phyloP scores from a whole-genome alignment of 78 protist species.

The Cavenderia fasciculata region DNA sequence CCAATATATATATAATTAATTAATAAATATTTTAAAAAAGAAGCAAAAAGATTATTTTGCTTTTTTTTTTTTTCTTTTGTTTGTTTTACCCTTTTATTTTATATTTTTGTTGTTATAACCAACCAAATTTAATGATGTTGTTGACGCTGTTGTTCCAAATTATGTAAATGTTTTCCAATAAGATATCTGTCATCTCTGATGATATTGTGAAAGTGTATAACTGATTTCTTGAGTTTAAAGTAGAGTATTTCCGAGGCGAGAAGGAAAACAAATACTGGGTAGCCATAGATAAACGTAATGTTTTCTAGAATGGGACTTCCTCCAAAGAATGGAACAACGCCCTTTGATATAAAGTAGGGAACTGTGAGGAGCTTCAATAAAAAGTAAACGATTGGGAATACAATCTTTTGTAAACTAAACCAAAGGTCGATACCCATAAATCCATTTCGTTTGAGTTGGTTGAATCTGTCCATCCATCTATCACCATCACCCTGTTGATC shows the following conservation, averaged over 20 bases:
- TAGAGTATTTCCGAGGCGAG: constrained; percentile 14
- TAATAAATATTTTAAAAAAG: no score
- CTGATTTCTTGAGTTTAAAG: background rate
- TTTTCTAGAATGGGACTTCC: constrained; percentile 38
- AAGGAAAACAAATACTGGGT: constrained; percentile 13
- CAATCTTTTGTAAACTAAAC: constrained; percentile 26
- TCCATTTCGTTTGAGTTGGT: constrained; percentile 40
- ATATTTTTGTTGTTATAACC: no score
- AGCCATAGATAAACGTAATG: constrained; percentile 40
- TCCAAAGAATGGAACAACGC: constrained; percentile 47
- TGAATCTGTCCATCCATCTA: constrained; percentile 60
- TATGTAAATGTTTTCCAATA: constrained; percentile 68
- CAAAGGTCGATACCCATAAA: constrained; percentile 23
- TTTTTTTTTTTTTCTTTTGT: no score
- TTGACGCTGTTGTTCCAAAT: no score
- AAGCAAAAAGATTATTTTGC: no score
- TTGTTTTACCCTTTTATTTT: no score
- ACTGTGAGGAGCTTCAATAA: constrained; percentile 38
- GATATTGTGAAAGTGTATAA: background rate
- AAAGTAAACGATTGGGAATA: constrained; percentile 57
- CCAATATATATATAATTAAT: no score
- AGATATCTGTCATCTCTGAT: constrained; percentile 62
- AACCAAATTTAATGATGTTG: no score
- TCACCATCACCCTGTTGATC: constrained; percentile 16
- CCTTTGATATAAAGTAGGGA: constrained; percentile 40